Evolutionary conservation across 257 asterid species (phyloP).

Genomic region (Knoxia roxburghii): DNA sequence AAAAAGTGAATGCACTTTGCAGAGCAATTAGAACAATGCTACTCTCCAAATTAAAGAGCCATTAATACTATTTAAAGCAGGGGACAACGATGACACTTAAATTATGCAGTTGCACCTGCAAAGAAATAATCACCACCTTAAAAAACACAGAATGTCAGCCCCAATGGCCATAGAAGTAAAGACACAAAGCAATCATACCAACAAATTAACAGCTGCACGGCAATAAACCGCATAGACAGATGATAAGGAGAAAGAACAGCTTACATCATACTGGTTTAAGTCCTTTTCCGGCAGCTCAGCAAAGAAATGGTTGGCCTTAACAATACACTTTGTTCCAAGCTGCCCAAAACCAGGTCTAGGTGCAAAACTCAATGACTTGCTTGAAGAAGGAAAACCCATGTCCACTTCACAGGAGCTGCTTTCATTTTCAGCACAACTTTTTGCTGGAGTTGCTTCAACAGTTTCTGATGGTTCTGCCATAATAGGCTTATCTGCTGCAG

Average conservation of each 20-base stretch:
- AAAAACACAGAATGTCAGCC: conserved; percentile 42
- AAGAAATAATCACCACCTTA: conserved; percentile 22
- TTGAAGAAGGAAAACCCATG: conserved; percentile 56
- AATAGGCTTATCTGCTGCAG: conserved; percentile 47
- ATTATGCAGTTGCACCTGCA: conserved; percentile 31
- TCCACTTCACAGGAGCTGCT: conserved; percentile 26
- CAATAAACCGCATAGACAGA: conserved; percentile 18
- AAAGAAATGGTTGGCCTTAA: conserved; percentile 96
- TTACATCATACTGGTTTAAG: conserved; percentile 93
- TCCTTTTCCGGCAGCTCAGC: conserved; percentile 94
- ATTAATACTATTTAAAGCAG: conserved; percentile 36
- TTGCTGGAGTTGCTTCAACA: conserved; percentile 21
- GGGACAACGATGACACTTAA: conserved; percentile 27
- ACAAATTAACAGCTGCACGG: conserved; percentile 17
- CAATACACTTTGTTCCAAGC: conserved; percentile 87
- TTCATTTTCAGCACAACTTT: conserved; percentile 26
- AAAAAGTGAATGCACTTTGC: conserved; percentile 11
- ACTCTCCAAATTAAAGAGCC: conserved; percentile 30
- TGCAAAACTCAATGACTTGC: conserved; percentile 72
- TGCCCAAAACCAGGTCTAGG: conserved; percentile 90
- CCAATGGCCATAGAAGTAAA: conserved; percentile 38
- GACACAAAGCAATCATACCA: conserved; percentile 25
- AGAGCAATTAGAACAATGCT: conserved; percentile 27
- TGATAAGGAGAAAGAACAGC: conserved; percentile 22
- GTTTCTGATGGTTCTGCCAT: conserved; percentile 23